phyloP scores from a whole-genome alignment of 2,329 filamentous ascomycete species.

The Microcera coccophila region DNA sequence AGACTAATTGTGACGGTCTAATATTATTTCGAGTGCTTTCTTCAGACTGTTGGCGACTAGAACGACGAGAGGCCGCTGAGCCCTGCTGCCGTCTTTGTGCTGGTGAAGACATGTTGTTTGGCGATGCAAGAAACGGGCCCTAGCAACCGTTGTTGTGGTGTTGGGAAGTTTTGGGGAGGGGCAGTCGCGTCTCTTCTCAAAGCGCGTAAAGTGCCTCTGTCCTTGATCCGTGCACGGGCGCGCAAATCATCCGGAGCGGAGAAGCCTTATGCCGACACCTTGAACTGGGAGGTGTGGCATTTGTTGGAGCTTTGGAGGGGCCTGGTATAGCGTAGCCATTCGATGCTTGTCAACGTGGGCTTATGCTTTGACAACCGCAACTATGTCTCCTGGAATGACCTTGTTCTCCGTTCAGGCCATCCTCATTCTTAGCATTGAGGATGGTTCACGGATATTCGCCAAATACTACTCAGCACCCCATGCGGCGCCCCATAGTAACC shows the following conservation, averaged over 20 bases:
- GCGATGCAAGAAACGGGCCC: constrained; percentile 5
- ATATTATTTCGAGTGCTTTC: constrained; percentile 40
- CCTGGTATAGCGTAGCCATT: constrained; percentile 19
- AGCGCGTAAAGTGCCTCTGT: constrained; percentile 42
- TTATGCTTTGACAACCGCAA: constrained; percentile 18
- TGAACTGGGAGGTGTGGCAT: constrained; percentile 23
- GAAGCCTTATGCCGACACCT: constrained; percentile 30
- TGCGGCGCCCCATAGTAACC: constrained; percentile 38
- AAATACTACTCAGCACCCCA: constrained; percentile 80
- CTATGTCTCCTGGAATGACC: constrained; percentile 71
- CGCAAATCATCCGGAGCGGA: constrained; percentile 11
- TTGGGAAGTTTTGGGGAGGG: constrained; percentile 22
- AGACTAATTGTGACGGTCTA: constrained; percentile 54
- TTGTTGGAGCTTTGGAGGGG: constrained; percentile 34
- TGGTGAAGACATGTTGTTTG: constrained; percentile 40
- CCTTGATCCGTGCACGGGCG: constrained; percentile 27
- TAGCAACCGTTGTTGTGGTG: constrained; percentile 12
- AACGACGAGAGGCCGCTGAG: constrained; percentile 44
- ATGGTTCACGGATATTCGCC: constrained; percentile 85
- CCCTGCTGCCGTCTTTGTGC: constrained; percentile 46
- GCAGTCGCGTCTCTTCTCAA: constrained; percentile 22
- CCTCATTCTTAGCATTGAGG: constrained; percentile 76
- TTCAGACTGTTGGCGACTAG: constrained; percentile 39
- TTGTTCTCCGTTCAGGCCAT: constrained; percentile 75
- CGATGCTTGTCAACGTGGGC: constrained; percentile 16